phyloP scores from a whole-genome alignment of 345 rosid species.

The Aegle marmelos region DNA sequence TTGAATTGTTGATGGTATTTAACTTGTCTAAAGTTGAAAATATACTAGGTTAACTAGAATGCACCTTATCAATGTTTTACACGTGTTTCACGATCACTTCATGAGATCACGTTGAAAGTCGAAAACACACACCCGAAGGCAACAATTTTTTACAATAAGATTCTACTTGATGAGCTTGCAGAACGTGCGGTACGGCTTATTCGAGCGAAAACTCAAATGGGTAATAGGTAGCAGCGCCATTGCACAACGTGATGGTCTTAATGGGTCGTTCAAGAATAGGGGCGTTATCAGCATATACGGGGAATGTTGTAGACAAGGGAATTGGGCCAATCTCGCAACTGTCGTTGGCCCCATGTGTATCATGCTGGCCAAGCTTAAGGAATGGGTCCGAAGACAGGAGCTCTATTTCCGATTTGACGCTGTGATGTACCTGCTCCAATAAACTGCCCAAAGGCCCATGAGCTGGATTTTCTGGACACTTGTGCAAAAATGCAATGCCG shows the following conservation, averaged over 20 bases:
- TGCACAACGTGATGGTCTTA: no score
- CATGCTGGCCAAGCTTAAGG: neutral
- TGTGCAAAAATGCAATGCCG: neutral
- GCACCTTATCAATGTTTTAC: neutral
- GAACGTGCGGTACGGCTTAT: no score
- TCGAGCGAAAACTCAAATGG: no score
- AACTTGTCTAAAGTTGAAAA: no score
- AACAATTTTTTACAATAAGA: neutral
- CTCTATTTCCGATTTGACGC: no score
- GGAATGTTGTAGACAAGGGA: no score
- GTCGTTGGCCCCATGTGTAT: neutral
- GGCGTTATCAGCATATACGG: no score
- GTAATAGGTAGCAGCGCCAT: no score
- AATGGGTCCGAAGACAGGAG: neutral
- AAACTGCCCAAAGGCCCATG: no score
- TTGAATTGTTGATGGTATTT: neutral
- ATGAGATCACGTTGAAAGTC: neutral
- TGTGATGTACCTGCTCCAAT: neutral
- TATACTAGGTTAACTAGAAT: no score
- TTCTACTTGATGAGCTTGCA: neutral
- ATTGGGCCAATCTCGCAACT: no score
- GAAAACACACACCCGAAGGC: neutral
- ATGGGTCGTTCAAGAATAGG: no score
- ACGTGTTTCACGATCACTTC: neutral
- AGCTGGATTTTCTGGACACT: neutral